Conservation (phyloP, 2,329 filamentous ascomycete species). For the Ophiostoma ulmi region DNA sequence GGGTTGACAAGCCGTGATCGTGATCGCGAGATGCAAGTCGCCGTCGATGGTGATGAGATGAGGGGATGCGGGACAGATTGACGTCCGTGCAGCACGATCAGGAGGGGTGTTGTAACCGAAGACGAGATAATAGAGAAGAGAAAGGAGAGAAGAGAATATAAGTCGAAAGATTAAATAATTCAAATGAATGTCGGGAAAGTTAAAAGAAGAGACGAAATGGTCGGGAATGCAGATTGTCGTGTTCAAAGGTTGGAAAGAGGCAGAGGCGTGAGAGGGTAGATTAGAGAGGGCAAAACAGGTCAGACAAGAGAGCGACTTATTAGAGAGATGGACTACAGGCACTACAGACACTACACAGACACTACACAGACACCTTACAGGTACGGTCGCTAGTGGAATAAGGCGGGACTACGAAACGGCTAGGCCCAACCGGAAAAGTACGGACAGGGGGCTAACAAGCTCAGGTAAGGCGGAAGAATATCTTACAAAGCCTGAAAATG, state of each 20-base stretch:
- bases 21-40: background rate
- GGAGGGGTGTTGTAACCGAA: slow-evolving; percentile 1
- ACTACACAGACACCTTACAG: background rate
- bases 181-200: background rate
- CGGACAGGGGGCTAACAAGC: slow-evolving; percentile 6
- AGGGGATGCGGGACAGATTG: slow-evolving; percentile 10
- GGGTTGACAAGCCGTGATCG: background rate
- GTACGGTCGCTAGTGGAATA: slow-evolving; percentile 9
- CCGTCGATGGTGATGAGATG: background rate
- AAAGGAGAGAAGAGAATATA: background rate
- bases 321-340: background rate
- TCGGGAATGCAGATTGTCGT: background rate
- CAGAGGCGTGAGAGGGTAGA: background rate
- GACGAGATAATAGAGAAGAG: background rate
- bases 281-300: background rate
- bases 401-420: slow-evolving; percentile 18
- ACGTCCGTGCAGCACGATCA: background rate
- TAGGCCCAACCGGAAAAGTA: slow-evolving; percentile 19
- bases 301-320: too few species aligned
- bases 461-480: background rate
- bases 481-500: background rate
- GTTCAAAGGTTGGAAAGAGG: background rate
- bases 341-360: too few species aligned
- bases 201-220: background rate
- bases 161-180: background rate